These are phyloP conservation scores for Funneliformis geosporum DNA, from an alignment of 192 early-diverging fungal species.

Conservation along the genomic window DNA sequence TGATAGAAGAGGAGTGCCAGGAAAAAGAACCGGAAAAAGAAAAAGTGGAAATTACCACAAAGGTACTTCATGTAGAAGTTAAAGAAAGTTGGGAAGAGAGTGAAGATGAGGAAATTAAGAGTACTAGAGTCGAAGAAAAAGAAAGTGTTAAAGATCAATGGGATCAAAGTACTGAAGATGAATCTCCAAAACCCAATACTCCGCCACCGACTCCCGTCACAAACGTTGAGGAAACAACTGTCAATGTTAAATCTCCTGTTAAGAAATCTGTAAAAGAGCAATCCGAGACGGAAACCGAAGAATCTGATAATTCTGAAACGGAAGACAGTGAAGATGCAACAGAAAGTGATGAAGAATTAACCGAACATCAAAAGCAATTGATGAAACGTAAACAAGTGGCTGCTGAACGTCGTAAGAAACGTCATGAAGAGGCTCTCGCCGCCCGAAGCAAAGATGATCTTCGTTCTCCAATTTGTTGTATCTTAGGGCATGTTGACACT, in stretches of 20 bases:
- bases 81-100: conserved; percentile 38
- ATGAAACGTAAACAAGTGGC: conserved; percentile 73
- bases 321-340: conserved; percentile 11
- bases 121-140: conserved; percentile 45
- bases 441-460: conserved; percentile 87
- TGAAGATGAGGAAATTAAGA: conserved; percentile 35
- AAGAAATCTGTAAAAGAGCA: conserved; percentile 34
- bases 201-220: too few relatives aligned
- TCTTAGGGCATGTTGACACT: conserved; percentile 98
- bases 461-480: conserved; percentile 97
- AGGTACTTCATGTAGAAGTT: too few relatives aligned
- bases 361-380: conserved; percentile 10
- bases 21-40: conserved; percentile 27
- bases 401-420: conserved; percentile 64
- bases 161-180: conserved; percentile 46
- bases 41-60: conserved; percentile 35
- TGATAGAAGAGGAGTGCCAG: background rate
- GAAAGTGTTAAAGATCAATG: conserved; percentile 65
- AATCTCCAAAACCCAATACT: conserved; percentile 18
- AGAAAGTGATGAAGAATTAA: conserved; percentile 22
- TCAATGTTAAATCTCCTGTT: background rate
- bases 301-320: too few relatives aligned
- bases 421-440: conserved; percentile 73
- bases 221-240: conserved; percentile 35
- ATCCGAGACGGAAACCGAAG: conserved; percentile 32